Base-by-base conservation (phyloP, 2,329 filamentous ascomycete species). In the Talaromyces sp. region DNA sequence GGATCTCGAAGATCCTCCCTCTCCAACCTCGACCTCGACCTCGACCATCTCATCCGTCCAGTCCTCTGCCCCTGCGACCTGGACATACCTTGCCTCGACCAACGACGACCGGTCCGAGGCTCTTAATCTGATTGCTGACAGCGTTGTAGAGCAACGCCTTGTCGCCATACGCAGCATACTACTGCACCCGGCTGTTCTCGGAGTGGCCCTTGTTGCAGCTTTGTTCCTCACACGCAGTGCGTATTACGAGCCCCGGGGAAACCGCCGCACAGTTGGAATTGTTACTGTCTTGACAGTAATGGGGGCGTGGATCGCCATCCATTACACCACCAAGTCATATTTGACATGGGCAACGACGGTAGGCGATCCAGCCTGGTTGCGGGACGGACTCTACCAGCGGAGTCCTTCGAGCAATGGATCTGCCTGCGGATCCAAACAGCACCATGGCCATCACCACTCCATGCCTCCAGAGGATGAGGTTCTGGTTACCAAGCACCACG, bases 111-210 rank as follows among this genome's bases (percentile, higher is more conserved):
- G 87, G 70, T 76, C 85, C 63, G 83, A 85, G 60, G 88, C 88
- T n/a, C 79, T 95, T 56, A 83, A 84, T 63, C 83, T 95, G 24
- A 82, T 94, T 43, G 88, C 90, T 63, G 90, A 92, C 73, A 90
- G 88, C 62, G 84, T 94, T 54, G 89, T 89, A 46, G 88, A 94
- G 75, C 90, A 93, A 79, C 85, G 88, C 61, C 86, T 90, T 70
- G 77, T 82, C 9, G 85, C 89, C 17, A 84, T 86, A 55, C 77
- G 79, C 62, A 78, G 84, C 65, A 77, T 93, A 60, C 78, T 89
- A 61, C 83, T 83, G 67, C 85, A 90, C 74, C 78, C 83, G 54
- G 71, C 79, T 41, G 81, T 81, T 65, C 65, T 80, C 26, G 69
- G 72, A 1, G 38, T 71, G 5, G 63, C 78, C 24, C 70, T 77